phyloP scores from a whole-genome alignment of 2,329 filamentous ascomycete genomes.

The Ophiognomonia clavigignenti-juglandacearum region DNA sequence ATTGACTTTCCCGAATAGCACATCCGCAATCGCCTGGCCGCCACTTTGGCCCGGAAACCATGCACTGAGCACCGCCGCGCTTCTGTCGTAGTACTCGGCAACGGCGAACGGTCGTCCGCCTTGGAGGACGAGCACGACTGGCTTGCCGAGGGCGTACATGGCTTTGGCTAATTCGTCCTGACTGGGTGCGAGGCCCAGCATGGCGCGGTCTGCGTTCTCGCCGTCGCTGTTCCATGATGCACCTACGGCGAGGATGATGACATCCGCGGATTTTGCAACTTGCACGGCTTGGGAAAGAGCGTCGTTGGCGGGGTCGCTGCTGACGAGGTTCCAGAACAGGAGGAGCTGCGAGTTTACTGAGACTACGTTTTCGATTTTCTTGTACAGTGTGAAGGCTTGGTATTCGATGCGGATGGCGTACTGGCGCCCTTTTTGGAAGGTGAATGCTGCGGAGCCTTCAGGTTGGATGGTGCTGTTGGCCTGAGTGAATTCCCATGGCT shows the following conservation, averaged over 20 bases:
- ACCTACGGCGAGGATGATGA: conserved; percentile 35
- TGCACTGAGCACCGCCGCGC: conserved; percentile 33
- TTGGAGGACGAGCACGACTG: conserved; percentile 35
- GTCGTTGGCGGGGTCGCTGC: conserved; percentile 22
- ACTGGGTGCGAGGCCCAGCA: conserved; percentile 29
- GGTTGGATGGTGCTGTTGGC: conserved; percentile 32
- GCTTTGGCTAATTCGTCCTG: conserved; percentile 32
- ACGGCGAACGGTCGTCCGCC: conserved; percentile 37
- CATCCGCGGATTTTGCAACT: conserved; percentile 30
- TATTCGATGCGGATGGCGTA: conserved; percentile 37
- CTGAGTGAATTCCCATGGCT: conserved; percentile 29
- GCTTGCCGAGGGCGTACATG: conserved; percentile 33
- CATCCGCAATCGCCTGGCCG: conserved; percentile 30
- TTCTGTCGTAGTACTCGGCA: conserved; percentile 31
- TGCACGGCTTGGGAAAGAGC: conserved; percentile 28
- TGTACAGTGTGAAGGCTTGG: conserved; percentile 35
- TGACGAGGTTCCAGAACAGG: conserved; percentile 41
- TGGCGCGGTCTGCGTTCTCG: conserved; percentile 35
- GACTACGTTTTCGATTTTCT: conserved; percentile 32
- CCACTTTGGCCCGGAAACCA: conserved; percentile 31
- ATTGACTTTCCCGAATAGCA: conserved; percentile 27
- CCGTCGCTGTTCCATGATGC: conserved; percentile 41
- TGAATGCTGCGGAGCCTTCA: conserved; percentile 31
- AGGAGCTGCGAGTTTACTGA: conserved; percentile 37
- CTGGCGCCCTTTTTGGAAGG: conserved; percentile 27